Evolutionary conservation across 2,329 filamentous ascomycete species (phyloP).

Genomic region (Lachnellula hyalina): DNA sequence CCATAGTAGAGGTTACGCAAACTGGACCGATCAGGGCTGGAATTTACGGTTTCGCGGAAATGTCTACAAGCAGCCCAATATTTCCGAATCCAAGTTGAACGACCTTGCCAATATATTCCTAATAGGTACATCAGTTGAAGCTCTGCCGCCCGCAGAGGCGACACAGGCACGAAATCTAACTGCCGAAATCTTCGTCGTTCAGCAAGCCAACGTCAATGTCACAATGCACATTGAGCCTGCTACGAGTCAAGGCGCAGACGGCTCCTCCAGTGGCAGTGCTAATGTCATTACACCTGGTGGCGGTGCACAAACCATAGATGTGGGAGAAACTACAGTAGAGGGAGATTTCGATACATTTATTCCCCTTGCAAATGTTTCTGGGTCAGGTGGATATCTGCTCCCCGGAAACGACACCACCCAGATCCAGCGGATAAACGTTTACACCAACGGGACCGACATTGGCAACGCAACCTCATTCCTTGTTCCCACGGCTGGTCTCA

Average conservation of each 20-base stretch:
- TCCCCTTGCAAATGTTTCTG: conserved; percentile 52
- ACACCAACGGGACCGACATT: conserved; percentile 56
- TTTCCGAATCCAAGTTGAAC: conserved; percentile 58
- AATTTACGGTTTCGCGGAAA: conserved; percentile 72
- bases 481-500: conserved; percentile 64
- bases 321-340: conserved; percentile 59
- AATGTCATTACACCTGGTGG: conserved; percentile 48
- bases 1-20: conserved; percentile 53
- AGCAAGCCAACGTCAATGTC: conserved; percentile 60
- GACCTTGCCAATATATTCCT: conserved; percentile 67
- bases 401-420: conserved; percentile 58
- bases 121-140: conserved; percentile 55
- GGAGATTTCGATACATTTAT: conserved; percentile 74
- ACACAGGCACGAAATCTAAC: conserved; percentile 70
- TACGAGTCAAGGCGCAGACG: conserved; percentile 46
- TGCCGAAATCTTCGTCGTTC: conserved; percentile 67
- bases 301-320: conserved; percentile 55
- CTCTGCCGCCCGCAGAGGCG: conserved; percentile 54
- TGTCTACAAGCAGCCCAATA: conserved; percentile 73
- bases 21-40: conserved; percentile 75
- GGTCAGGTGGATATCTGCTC: conserved; percentile 45
- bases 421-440: conserved; percentile 65
- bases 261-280: conserved; percentile 40
- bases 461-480: conserved; percentile 75
- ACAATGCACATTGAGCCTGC: conserved; percentile 58